Evolutionary conservation across 148 eudicot species (phyloP), one percentile per base, ranked within the genome.

Genomic region (Bassia scoparia): DNA sequence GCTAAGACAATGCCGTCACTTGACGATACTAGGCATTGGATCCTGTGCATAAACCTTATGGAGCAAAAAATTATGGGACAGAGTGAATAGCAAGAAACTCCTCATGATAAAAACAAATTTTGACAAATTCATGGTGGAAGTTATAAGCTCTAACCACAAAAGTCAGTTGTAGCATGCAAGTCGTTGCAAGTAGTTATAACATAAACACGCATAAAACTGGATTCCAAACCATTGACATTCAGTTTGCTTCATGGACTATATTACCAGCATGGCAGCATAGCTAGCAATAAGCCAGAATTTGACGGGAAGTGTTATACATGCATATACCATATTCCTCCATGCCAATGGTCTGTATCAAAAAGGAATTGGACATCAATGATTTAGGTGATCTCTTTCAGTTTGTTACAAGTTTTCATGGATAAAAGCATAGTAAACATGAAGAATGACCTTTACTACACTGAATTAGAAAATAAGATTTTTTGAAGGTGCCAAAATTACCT

Each of bases 401-500:
- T 38, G 20, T 24, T n/a, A 35, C 29, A 12, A 24, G 52, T 34
- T 21, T 59, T 30, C 50, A 56, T 20, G 23, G 3, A 67, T 18
- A n/a, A 13, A 31, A 11, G 44, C n/a, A 24, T 30, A 35, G 11
- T 5, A 61, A 24, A n/a, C 31, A 31, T 12, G 13, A 33, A 44
- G 34, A 21, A 33, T 21, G 59, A 68, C 1, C 14, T 53, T 17
- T 26, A 17, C 33, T 55, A 13, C n/a, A 13, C 14, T 33, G 35
- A 12, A 15, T 34, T 1, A 26, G 2, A 50, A 17, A 30, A 29
- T 31, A 3, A 41, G 56, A 27, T 30, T 59, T 35, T 23, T 50
- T 27, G 29, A 21, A 64, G 64, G 27, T 70, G 44, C 33, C 18
- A 37, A 52, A 70, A 64, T 76, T 81, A 89, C 92, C 92, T 86